phyloP scores from a whole-genome alignment of 345 rosid genomes.

The Camelina sativa region DNA sequence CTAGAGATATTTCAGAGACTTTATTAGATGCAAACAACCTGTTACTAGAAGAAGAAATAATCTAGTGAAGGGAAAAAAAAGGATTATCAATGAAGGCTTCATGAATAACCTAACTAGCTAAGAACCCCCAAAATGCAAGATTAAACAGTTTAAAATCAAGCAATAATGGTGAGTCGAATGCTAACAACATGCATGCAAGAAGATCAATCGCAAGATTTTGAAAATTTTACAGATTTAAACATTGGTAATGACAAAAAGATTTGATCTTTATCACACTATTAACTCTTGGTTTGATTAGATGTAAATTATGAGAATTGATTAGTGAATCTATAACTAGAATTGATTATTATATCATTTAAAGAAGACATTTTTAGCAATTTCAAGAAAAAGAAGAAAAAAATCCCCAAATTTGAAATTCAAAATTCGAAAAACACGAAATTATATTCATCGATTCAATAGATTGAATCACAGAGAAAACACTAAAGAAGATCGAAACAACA shows the following conservation, averaged over 20 bases:
- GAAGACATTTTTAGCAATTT: neutral
- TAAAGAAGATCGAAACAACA: neutral
- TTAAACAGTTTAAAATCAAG: constrained; percentile 19
- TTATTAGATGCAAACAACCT: constrained; percentile 10
- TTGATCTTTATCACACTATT: neutral
- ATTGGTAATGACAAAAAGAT: neutral
- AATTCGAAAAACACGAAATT: constrained; percentile 14
- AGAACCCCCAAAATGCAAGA: constrained; percentile 32
- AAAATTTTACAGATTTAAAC: neutral
- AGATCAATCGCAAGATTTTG: constrained; percentile 35
- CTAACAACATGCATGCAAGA: constrained; percentile 41
- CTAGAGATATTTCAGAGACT: constrained; percentile 13
- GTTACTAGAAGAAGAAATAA: neutral
- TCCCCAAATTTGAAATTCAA: constrained; percentile 29
- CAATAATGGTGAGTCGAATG: constrained; percentile 27
- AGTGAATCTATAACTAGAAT: constrained; percentile 1
- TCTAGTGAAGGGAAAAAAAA: no score
- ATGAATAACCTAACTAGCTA: constrained; percentile 35
- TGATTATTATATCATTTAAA: constrained; percentile 27
- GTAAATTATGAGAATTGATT: neutral
- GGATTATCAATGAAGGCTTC: constrained; percentile 21
- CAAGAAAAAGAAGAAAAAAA: neutral
- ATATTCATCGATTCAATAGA: neutral
- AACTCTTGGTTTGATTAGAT: constrained; percentile 10
- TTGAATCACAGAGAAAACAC: neutral